These are phyloP conservation scores for Ambrosiella xylebori DNA, from an alignment of 2,329 filamentous ascomycete genomes.

Conservation along the genomic window DNA sequence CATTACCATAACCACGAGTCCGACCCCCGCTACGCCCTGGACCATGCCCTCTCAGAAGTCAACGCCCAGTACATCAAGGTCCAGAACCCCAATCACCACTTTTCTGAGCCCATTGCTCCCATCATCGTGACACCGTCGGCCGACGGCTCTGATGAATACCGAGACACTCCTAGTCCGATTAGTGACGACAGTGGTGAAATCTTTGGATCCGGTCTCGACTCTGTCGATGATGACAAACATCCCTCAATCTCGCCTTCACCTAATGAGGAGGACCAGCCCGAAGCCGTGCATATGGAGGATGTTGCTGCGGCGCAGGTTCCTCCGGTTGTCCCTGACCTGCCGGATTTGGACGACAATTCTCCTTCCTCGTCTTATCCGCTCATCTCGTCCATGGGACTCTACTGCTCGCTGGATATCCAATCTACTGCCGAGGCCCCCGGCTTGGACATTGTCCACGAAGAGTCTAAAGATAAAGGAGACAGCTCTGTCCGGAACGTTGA, in stretches of 20 bases:
- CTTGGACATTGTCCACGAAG: neutral
- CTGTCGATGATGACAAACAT: slow-evolving; percentile 4
- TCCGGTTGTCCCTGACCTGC: neutral
- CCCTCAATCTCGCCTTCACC: neutral
- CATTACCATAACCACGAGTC: slow-evolving; percentile 22
- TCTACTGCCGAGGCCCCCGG: neutral
- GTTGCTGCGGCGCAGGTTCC: neutral
- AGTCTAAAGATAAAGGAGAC: neutral
- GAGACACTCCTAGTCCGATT: slow-evolving; percentile 11
- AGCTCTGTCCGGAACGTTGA: neutral
- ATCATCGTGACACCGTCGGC: slow-evolving; percentile 44
- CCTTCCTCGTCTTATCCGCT: too few relatives aligned
- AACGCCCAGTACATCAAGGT: slow-evolving; percentile 16
- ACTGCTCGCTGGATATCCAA: neutral
- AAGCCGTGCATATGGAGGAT: neutral
- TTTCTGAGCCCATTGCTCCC: slow-evolving; percentile 49
- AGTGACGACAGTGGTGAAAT: slow-evolving; percentile 21
- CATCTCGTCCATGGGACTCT: neutral
- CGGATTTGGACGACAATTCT: neutral
- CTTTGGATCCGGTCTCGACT: slow-evolving; percentile 7
- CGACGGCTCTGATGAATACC: slow-evolving; percentile 42
- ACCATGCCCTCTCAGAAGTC: slow-evolving; percentile 3
- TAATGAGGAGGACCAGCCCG: neutral
- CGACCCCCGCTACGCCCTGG: slow-evolving; percentile 3
- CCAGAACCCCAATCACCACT: slow-evolving; percentile 36